Conservation (phyloP, 2,329 filamentous ascomycete genomes). For the Knufia petricola region DNA sequence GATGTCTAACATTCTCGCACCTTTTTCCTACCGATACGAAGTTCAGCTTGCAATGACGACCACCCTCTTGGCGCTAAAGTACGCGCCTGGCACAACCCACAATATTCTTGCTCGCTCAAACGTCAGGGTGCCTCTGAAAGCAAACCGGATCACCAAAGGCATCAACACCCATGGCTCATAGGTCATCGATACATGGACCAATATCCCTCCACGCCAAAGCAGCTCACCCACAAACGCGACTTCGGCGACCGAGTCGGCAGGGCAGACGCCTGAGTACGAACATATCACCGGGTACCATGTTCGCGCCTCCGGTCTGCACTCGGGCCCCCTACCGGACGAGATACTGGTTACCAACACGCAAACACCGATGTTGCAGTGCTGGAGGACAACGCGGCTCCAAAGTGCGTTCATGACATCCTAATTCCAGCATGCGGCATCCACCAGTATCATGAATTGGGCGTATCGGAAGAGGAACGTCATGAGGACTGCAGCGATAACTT, state of each 20-base stretch:
- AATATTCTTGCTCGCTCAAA: conserved; percentile 36
- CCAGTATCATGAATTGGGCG: conserved; percentile 32
- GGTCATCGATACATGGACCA: conserved; percentile 43
- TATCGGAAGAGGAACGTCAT: conserved; percentile 26
- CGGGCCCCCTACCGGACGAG: conserved; percentile 27
- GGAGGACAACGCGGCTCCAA: conserved; percentile 31
- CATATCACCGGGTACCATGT: conserved; percentile 33
- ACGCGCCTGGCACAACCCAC: conserved; percentile 1
- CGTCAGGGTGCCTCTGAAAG: conserved; percentile 30
- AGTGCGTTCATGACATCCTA: conserved; percentile 30
- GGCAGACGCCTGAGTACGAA: neutral
- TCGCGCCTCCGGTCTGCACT: conserved; percentile 26
- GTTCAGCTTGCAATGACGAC: no score
- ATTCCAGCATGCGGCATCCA: conserved; percentile 34
- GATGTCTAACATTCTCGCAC: no score
- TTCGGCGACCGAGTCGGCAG: neutral
- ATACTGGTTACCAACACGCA: conserved; percentile 30
- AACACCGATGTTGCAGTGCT: conserved; percentile 30
- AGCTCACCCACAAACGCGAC: neutral
- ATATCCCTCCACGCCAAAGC: conserved; percentile 26
- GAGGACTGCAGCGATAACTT: conserved; percentile 35
- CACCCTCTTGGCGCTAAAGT: neutral
- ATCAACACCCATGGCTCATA: conserved; percentile 42
- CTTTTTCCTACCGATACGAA: no score
- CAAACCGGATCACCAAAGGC: conserved; percentile 36